A percentile compares a stretch with the other conserved stretches of the same genome.
Evolutionary conservation across 2,329 filamentous ascomycete species (phyloP).

Genomic region (Xylariaceae sp.): DNA sequence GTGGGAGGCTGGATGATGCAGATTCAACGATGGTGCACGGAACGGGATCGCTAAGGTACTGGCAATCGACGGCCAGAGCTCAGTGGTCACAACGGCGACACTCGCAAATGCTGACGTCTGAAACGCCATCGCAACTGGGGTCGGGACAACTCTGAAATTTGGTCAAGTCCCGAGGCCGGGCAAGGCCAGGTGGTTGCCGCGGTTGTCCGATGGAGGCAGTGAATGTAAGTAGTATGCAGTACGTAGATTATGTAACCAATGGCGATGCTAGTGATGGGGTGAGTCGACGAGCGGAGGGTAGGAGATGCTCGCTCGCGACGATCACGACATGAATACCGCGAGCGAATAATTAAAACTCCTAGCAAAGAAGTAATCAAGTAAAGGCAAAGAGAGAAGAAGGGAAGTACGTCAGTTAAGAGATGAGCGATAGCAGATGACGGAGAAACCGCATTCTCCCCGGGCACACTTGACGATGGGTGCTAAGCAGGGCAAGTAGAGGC

Average conservation of each 20-base stretch:
- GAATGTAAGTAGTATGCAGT: not conserved
- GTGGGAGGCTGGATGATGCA: slow-evolving; percentile 1
- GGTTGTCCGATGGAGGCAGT: slow-evolving; percentile 15
- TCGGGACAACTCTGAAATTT: not conserved
- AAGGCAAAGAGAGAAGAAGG: not conserved
- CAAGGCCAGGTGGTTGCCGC: slow-evolving; percentile 17
- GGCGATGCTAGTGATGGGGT: not conserved
- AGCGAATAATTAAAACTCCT: too few relatives aligned
- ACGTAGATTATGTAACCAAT: too few relatives aligned
- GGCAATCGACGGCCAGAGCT: slow-evolving; percentile 54
- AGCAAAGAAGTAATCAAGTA: too few relatives aligned
- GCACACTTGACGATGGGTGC: not conserved
- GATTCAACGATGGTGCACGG: slow-evolving; percentile 31
- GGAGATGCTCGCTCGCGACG: not conserved
- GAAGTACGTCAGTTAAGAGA: not conserved
- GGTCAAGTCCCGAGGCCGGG: slow-evolving; percentile 18
- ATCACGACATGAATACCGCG: not conserved
- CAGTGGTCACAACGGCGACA: slow-evolving; percentile 51
- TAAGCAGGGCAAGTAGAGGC: too few relatives aligned
- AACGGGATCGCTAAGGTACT: slow-evolving; percentile 48
- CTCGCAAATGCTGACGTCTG: slow-evolving; percentile 42
- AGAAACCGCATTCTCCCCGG: slow-evolving; percentile 11
- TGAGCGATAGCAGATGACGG: slow-evolving; percentile 1
- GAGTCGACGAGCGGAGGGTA: too few relatives aligned
- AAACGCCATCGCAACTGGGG: slow-evolving; percentile 38